These are phyloP conservation scores for Moesziomyces globuligerus DNA, from an alignment of 1,284 basidiomycete species.

Conservation along the genomic window DNA sequence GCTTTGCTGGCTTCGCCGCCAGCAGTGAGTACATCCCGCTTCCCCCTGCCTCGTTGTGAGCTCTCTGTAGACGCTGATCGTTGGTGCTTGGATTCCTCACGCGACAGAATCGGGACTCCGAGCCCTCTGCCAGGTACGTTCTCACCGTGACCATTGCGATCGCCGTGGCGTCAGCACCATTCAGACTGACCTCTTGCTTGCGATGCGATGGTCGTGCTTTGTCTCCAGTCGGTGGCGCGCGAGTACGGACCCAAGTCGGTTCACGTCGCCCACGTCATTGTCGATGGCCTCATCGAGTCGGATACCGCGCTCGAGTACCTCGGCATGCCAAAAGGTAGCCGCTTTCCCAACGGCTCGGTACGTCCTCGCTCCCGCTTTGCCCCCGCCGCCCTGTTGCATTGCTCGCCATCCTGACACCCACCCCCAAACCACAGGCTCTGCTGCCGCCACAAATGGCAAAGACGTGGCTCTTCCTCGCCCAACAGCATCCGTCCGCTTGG, in stretches of 20 bases:
- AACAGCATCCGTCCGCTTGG: conserved; percentile 51
- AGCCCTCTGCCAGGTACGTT: conserved; percentile 48
- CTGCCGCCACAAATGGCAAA: conserved; percentile 58
- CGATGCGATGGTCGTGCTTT: background rate
- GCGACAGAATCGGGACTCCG: conserved; percentile 38
- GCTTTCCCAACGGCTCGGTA: conserved; percentile 47
- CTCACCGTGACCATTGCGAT: no score
- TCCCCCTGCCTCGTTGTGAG: no score
- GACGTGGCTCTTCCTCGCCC: conserved; percentile 58
- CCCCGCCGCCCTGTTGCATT: no score
- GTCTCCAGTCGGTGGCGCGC: conserved; percentile 39
- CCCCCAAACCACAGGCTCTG: conserved; percentile 23
- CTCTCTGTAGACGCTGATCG: no score
- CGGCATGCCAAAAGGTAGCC: conserved; percentile 42
- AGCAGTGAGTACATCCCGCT: conserved; percentile 36
- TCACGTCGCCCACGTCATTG: conserved; percentile 55
- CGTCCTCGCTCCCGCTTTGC: background rate
- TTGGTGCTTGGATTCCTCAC: background rate
- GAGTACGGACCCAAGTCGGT: conserved; percentile 48
- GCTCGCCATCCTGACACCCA: background rate
- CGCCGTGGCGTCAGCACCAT: background rate
- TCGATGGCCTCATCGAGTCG: conserved; percentile 57
- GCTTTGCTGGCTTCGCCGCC: conserved; percentile 56
- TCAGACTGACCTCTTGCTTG: background rate
- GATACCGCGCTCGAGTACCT: conserved; percentile 45